These are phyloP conservation scores for Epichloe bromicola DNA, from an alignment of 2,329 filamentous ascomycete species.

Conservation along the genomic window DNA sequence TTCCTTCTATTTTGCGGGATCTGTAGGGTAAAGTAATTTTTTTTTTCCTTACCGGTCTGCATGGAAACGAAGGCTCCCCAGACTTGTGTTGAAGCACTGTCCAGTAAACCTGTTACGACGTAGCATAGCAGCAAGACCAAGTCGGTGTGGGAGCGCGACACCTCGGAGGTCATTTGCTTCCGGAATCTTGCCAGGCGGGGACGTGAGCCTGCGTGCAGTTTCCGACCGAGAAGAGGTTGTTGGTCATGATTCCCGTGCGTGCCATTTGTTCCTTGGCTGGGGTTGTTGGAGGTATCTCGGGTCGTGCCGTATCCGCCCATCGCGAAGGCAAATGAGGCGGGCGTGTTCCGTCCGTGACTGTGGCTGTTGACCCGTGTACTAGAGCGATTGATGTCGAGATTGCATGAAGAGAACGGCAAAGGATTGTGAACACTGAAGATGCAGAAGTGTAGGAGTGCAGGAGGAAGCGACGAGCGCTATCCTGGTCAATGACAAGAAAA, in stretches of 20 bases:
- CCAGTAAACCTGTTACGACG: slow-evolving; percentile 62
- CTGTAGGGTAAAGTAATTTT: background rate
- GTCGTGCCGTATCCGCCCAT: slow-evolving; percentile 10
- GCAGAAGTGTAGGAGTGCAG: background rate
- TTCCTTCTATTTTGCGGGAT: background rate
- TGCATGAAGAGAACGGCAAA: background rate
- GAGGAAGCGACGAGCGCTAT: no score
- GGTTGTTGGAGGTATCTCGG: background rate
- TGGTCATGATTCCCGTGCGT: slow-evolving; percentile 6
- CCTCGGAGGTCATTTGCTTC: slow-evolving; percentile 27
- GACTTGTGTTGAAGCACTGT: slow-evolving; percentile 62
- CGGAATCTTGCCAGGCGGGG: slow-evolving; percentile 16
- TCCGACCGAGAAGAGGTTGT: slow-evolving; percentile 18
- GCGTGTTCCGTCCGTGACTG: background rate
- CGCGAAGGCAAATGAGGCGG: background rate
- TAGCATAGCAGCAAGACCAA: slow-evolving; percentile 59
- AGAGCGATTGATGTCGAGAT: background rate
- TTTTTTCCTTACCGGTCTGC: slow-evolving; percentile 51
- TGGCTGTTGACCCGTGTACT: background rate
- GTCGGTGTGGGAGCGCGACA: slow-evolving; percentile 52
- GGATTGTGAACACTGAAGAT: no score
- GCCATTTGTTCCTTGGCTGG: background rate
- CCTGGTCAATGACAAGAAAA: no score
- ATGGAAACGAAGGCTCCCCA: slow-evolving; percentile 76
- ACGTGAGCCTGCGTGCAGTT: slow-evolving; percentile 6